Evolutionary conservation across 2,329 filamentous ascomycete genomes (phyloP), one percentile per base, ranked within the genome.

Genomic region (Ascochyta clinopodiicola): DNA sequence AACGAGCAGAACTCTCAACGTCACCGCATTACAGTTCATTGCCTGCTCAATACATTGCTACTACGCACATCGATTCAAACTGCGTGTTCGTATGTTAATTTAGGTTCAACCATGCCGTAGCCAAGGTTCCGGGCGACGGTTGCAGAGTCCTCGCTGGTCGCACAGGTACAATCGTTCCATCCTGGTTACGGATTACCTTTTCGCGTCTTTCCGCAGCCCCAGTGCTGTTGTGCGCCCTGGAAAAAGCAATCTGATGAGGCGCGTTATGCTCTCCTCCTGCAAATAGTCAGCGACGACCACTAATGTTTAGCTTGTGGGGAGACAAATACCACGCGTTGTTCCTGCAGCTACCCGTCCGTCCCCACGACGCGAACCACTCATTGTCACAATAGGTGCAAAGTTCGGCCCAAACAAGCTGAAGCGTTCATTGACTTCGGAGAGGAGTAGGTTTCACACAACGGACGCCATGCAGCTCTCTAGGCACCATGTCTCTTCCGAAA

Each of bases 141-240:
- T 47, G 51, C 57, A 43, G 38, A 57, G 56, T 49, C 43, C 49
- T 60, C 57, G 49, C 52, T 57, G 48, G 67, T 67, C 51, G 45
- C 54, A 68, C 50, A 62, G 10, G 38, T 56, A 42, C 49, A 53
- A 54, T 54, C 53, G 51, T 45, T 60, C 44, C 55, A 61, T 59
- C 61, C 60, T 52, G 56, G 54, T 60, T 57, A 42, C 44, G 39
- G 58, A 56, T 50, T 52, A 40, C 19, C 7, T 43, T 51, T 55
- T 54, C 51, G 51, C 55, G 57, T 56, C 46, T 40, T 52, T 47
- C 49, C 45, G 48, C 57, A 65, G 56, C 43, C 56, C 39, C 44
- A 56, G 44, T 61, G 49, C 56, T 63, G 61, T 39, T 55, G 64
- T 67, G 56, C 49, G 37, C 44, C 53, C 25, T 17, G 52, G 27